A percentile compares a stretch with the other conserved stretches of the same genome.
These are phyloP conservation scores for Candida pseudoglaebosa DNA, from an alignment of 805 yeast genomes.

Conservation along the genomic window DNA sequence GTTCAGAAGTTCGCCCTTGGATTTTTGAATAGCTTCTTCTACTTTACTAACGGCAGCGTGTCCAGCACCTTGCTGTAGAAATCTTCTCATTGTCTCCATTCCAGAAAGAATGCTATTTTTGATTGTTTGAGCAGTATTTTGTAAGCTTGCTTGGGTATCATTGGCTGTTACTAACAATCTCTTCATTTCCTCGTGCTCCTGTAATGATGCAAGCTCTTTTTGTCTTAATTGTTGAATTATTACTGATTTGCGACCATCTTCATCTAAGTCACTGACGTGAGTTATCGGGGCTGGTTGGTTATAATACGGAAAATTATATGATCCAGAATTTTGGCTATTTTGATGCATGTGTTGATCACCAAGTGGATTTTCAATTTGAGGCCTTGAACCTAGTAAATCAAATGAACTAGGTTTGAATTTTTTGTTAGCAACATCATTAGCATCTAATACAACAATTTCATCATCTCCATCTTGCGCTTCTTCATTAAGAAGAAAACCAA, in stretches of 20 bases:
- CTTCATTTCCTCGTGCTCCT: slow-evolving; percentile 3
- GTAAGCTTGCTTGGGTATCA: neutral
- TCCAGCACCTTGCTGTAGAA: neutral
- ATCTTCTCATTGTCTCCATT: slow-evolving; percentile 1
- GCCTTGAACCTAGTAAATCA: slow-evolving; percentile 6
- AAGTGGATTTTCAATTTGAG: neutral
- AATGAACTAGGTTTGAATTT: slow-evolving; percentile 24
- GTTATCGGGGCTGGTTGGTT: slow-evolving; percentile 29
- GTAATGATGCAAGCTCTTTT: neutral
- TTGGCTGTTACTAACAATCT: neutral
- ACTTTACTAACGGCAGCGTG: neutral
- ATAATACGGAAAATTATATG: slow-evolving; percentile 1
- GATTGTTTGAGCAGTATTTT: neutral
- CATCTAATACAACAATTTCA: slow-evolving; percentile 25
- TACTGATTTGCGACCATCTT: neutral
- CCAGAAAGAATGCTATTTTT: neutral
- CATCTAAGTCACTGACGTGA: slow-evolving; percentile 12
- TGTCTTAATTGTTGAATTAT: neutral
- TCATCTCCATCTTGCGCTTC: slow-evolving; percentile 14
- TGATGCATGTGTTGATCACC: neutral
- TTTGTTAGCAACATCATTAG: slow-evolving; percentile 26
- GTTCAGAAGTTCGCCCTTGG: neutral
- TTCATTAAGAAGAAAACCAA: neutral
- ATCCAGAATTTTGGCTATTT: neutral
- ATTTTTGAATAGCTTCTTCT: slow-evolving; percentile 2